Conservation (phyloP, 768 basidiomycete genomes). For the Lentinula lateritia region DNA sequence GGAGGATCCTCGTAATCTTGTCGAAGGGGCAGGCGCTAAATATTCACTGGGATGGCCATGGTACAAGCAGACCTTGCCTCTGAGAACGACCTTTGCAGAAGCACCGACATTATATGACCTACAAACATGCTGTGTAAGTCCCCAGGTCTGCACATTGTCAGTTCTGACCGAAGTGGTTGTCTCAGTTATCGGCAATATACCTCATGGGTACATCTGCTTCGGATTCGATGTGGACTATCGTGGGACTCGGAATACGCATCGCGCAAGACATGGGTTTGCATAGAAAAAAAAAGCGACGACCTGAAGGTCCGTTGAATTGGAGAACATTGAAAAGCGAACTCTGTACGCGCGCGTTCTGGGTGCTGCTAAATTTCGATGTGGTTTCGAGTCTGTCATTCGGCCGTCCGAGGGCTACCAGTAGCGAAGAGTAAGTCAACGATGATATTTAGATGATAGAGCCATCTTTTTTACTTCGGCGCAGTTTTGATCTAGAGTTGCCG, state of each 20-base stretch:
- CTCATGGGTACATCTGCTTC: slow-evolving; percentile 30
- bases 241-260: slow-evolving; percentile 40
- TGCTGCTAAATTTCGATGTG: slow-evolving; percentile 26
- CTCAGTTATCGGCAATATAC: slow-evolving; percentile 25
- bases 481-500: slow-evolving; percentile 62
- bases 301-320: slow-evolving; percentile 12
- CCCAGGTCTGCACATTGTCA: slow-evolving; percentile 18
- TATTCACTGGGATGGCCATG: slow-evolving; percentile 57
- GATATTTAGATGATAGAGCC: slow-evolving; percentile 11
- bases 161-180: slow-evolving; percentile 14
- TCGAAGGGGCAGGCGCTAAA: slow-evolving; percentile 22
- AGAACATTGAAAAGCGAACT: slow-evolving; percentile 49
- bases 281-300: slow-evolving; percentile 1
- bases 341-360: slow-evolving; percentile 54
- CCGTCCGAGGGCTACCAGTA: slow-evolving; percentile 59
- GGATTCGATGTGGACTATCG: slow-evolving; percentile 36
- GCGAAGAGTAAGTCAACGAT: slow-evolving; percentile 57
- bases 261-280: slow-evolving; percentile 41
- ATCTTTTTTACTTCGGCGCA: slow-evolving; percentile 27
- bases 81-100: slow-evolving; percentile 51
- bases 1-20: slow-evolving; percentile 39
- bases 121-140: slow-evolving; percentile 59
- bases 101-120: slow-evolving; percentile 63
- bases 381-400: slow-evolving; percentile 49
- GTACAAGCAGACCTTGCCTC: slow-evolving; percentile 55